These are phyloP conservation scores for Kazachstania sp. DNA, from an alignment of 1,139 yeast species.

Conservation along the genomic window DNA sequence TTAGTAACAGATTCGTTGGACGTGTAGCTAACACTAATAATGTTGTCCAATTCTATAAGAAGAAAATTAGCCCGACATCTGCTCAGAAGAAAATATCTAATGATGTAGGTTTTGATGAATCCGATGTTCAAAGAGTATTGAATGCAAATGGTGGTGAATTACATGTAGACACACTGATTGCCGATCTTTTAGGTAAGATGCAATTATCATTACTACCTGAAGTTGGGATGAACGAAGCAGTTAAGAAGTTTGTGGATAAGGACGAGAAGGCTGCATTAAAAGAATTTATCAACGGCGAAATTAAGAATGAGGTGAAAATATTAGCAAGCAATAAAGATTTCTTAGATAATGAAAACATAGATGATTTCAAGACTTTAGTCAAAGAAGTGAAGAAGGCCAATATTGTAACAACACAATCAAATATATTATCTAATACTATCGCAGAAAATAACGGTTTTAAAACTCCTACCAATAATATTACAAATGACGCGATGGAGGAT, in stretches of 20 bases:
- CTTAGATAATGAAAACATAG: slow-evolving; percentile 30
- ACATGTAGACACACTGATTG: slow-evolving; percentile 52
- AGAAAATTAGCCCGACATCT: slow-evolving; percentile 21
- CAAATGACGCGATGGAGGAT: neutral
- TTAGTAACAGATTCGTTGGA: slow-evolving; percentile 86
- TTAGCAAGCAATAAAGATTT: slow-evolving; percentile 40
- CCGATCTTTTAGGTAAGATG: slow-evolving; percentile 52
- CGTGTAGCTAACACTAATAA: slow-evolving; percentile 84
- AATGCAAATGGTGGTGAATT: slow-evolving; percentile 31
- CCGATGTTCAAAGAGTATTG: slow-evolving; percentile 19
- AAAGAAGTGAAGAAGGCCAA: slow-evolving; percentile 25
- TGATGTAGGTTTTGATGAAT: slow-evolving; percentile 21
- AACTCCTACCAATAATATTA: neutral
- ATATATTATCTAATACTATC: too few species aligned
- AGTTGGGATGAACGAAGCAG: slow-evolving; percentile 64
- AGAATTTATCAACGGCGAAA: slow-evolving; percentile 59
- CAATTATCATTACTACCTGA: slow-evolving; percentile 68
- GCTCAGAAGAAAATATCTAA: slow-evolving; percentile 18
- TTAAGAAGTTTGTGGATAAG: slow-evolving; percentile 63
- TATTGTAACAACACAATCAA: slow-evolving; percentile 1
- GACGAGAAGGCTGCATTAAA: slow-evolving; percentile 71
- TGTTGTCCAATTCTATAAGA: slow-evolving; percentile 63
- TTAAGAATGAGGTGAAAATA: slow-evolving; percentile 51
- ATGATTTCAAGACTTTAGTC: slow-evolving; percentile 27
- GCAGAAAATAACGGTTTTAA: too few species aligned